Evolutionary conservation across 306 rosid species (phyloP), one percentile per base, ranked within the genome.

Genomic region (Corylus heterophylla): DNA sequence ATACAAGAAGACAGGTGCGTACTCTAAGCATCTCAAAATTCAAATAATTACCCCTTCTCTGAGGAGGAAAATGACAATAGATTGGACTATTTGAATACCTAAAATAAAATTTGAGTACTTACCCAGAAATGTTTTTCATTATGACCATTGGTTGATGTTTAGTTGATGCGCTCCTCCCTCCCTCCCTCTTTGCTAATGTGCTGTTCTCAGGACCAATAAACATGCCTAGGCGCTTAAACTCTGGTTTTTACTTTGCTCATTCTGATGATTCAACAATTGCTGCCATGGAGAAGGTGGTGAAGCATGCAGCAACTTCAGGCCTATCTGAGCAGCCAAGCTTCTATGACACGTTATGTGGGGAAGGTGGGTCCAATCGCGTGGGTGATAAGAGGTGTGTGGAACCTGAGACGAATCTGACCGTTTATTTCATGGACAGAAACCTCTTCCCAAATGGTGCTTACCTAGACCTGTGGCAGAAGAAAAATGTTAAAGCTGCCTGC

Each of bases 301-400:
- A 73, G 82, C 96, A 95, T 80, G 98, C 99, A 63, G 92, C 88
- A 83, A 92, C 83, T 67, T 95, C 98, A 5, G 92, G 88, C 42
- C 75, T 85, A 81, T 94, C 98, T 44, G 98, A 94, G 87, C 97
- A 94, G 85, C 98, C 98, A 71, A 94, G 98, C 91, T 94, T 94
- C 81, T 92, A 94, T 59, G 97, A 94, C 88, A 87, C 82, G 16
- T 86, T 94, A 77, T 94, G 98, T 16, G 97, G 97, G 56, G 82
- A 81, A 42, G 88, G 90, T 54, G 97, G 98, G 45, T 76, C 90
- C 79, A 83, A 90, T 82, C 97, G 97, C 6, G 80, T 86, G 10
- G 88, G 88, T 13, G 80, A 86, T 74, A 59, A 81, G 47, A 84
- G 27, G 78, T 92, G 97, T 78, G 74, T 91, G 73, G 94, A 94